A percentile compares a stretch with the other conserved stretches of the same genome.
phyloP scores from a whole-genome alignment of 352 stramenopile species.

The Phytopythium oedochilum region DNA sequence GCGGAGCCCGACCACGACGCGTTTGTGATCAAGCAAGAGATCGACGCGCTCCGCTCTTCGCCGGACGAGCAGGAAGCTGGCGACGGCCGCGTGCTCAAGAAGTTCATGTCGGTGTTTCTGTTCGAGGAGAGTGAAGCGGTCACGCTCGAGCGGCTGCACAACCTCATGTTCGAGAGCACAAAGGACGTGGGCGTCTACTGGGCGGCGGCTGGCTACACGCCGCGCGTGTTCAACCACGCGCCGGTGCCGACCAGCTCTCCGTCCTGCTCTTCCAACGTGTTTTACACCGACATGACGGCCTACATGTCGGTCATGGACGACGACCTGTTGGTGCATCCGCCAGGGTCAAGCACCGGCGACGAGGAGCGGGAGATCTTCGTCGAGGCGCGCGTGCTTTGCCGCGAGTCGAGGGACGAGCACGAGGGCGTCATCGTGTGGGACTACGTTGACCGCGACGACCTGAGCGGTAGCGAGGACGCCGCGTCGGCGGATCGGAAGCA shows the following conservation, averaged over 20 bases:
- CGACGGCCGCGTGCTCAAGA: slow-evolving; percentile 56
- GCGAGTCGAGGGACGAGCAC: slow-evolving; percentile 24
- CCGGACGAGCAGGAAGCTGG: slow-evolving; percentile 14
- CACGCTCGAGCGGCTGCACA: slow-evolving; percentile 36
- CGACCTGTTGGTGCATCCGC: not conserved
- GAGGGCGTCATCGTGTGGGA: slow-evolving; percentile 52
- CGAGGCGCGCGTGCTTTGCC: slow-evolving; percentile 53
- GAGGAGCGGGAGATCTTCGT: slow-evolving; percentile 34
- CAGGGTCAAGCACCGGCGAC: not conserved
- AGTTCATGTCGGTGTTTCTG: slow-evolving; percentile 61
- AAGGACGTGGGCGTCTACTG: slow-evolving; percentile 57
- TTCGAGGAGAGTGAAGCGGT: slow-evolving; percentile 33
- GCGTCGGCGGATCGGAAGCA: slow-evolving; percentile 5
- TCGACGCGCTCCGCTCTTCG: slow-evolving; percentile 16
- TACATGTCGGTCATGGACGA: slow-evolving; percentile 40
- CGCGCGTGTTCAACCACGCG: slow-evolving; percentile 28
- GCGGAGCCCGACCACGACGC: slow-evolving; percentile 25
- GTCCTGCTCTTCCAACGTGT: slow-evolving; percentile 23
- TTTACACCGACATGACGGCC: slow-evolving; percentile 41
- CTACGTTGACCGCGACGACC: slow-evolving; percentile 60
- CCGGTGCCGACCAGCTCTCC: not conserved
- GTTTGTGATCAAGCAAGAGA: slow-evolving; percentile 28
- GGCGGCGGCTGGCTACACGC: slow-evolving; percentile 31
- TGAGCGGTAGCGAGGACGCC: slow-evolving; percentile 17
- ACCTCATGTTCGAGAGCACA: slow-evolving; percentile 38